Evolutionary conservation across 2,329 filamentous ascomycete genomes (phyloP), one percentile per base, ranked within the genome.

Genomic region (Dothistroma septosporum): DNA sequence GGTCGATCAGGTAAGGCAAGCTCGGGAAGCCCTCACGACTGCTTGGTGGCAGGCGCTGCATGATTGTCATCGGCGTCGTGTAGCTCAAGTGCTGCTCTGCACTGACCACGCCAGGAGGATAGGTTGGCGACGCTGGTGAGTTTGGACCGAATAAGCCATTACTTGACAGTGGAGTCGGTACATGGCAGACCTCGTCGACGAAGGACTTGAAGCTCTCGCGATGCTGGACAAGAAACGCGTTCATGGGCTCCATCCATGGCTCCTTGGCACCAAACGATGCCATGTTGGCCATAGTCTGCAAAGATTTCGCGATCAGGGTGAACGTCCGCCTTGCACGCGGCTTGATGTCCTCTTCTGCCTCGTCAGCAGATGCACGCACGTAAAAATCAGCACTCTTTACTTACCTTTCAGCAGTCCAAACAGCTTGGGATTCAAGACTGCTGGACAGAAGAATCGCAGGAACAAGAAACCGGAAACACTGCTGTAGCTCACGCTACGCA

Each of bases 191-290:
- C 32, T 86, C 82, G 72, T 97, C 92, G 62, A 97, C 88, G 69
- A 92, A 97, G 52, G 87, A 84, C 73, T 92, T 95, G 75, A 97
- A 91, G 44, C 89, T 85, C 68, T 88, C 83, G 21, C 92, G 85
- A 70, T 96, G 88, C 1, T 85, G 81, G 9, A 82, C 83, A 52
- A 97, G 79, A 69, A 97, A 97, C 48, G 84, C 85, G 72, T 97
- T 97, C 93, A 97, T 97, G 0, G 92, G 92, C 76, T 96, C 92
- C 92, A 97, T 97, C 91, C 92, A 97, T n/a, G 89, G 87, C 75
- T 97, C 93, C 73, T 96, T 96, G 72, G 90, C 92, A 46, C 93
- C 93, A 72, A 97, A 97, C 0, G 86, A 91, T 1, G 91, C 90
- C 76, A 97, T 83, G 73, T 97, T 97, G 19, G 92, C 91, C 61